Evolutionary conservation across 129 eudicot species (phyloP).

Genomic region (Centrapalus pauciflorus): DNA sequence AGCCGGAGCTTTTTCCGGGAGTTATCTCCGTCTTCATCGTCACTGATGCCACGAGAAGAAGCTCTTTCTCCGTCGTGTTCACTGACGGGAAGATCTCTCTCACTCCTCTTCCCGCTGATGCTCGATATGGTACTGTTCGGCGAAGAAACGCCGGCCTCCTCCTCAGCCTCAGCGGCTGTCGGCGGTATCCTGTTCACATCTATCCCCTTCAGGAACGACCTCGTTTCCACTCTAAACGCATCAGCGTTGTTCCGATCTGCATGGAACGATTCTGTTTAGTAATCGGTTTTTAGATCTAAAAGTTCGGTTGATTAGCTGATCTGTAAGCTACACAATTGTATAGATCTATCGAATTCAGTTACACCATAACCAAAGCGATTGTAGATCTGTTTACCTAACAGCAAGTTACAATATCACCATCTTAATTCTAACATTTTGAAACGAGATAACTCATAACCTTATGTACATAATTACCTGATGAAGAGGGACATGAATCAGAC

Average conservation of each 20-base stretch:
- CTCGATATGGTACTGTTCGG: slow-evolving; percentile 94
- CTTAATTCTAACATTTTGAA: not conserved
- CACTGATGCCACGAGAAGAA: slow-evolving; percentile 66
- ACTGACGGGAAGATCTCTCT: slow-evolving; percentile 41
- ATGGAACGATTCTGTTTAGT: slow-evolving; percentile 8
- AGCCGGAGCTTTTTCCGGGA: slow-evolving; percentile 84
- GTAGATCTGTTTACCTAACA: slow-evolving; percentile 11
- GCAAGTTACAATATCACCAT: not conserved
- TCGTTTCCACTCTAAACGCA: slow-evolving; percentile 48
- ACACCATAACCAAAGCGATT: not conserved
- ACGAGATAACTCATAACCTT: not conserved
- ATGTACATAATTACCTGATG: slow-evolving; percentile 25
- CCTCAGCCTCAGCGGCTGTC: slow-evolving; percentile 53
- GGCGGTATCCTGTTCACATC: slow-evolving; percentile 80
- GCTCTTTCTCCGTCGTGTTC: slow-evolving; percentile 58
- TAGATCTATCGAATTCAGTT: not conserved
- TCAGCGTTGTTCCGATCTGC: slow-evolving; percentile 61
- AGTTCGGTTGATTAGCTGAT: not conserved
- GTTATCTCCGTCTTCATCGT: slow-evolving; percentile 85
- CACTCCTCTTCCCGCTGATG: slow-evolving; percentile 83
- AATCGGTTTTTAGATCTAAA: not conserved
- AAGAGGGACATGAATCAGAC: slow-evolving; percentile 33
- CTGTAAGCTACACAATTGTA: not conserved
- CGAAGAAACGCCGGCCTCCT: slow-evolving; percentile 79
- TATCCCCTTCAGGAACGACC: slow-evolving; percentile 79